Evolutionary conservation across 2,329 filamentous ascomycete species (phyloP), one percentile per base, ranked within the genome.

Genomic region (Diaporthe longicolla): DNA sequence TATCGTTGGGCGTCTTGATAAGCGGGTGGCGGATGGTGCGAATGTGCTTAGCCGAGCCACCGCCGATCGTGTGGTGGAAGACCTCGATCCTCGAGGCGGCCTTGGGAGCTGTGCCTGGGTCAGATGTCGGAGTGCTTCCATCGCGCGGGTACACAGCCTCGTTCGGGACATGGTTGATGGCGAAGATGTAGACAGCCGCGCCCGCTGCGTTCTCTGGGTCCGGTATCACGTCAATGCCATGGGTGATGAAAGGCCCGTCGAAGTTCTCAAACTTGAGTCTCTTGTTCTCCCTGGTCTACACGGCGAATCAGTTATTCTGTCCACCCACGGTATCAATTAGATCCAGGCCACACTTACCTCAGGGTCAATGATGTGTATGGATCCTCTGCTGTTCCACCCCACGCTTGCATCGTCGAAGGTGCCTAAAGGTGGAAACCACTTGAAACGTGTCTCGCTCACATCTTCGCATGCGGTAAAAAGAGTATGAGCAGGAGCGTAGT

Each of bases 391-490:
- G 4, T 79, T 78, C 50, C 77, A 72, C 0, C 74, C 82, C 19
- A 82, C 80, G 15, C 82, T 80, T 1, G 85, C 82, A 57, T 85
- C 80, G 7, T 84, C 79, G 29, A 89, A 83, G 76, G 80, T 82
- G 7, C 70, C 83, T 35, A 88, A 79, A 0, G 84, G 83, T 11
- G 87, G 90, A 75, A 90, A 91, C 89, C 88, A 91, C 4, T 79
- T 77, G 57, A 85, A 86, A 0, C 89, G 82, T 0, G 81, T 81
- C 0, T 78, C 76, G 5, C 79, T 76, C 1, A 81, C 78, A 48
- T 87, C 87, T 58, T 90, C 86, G 76, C 90, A 92, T 0, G 89
- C 89, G 0, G 89, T 86, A 77, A 90, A 92, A 1, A 92, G 79
- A 10, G 85, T 73, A 0, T 85, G 83, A 21, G 85, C 87, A 0